A percentile compares a stretch with the other conserved stretches of the same genome.
Evolutionary conservation across 768 basidiomycete genomes (phyloP).

Genomic region (Brasilioporus rufonigricans): DNA sequence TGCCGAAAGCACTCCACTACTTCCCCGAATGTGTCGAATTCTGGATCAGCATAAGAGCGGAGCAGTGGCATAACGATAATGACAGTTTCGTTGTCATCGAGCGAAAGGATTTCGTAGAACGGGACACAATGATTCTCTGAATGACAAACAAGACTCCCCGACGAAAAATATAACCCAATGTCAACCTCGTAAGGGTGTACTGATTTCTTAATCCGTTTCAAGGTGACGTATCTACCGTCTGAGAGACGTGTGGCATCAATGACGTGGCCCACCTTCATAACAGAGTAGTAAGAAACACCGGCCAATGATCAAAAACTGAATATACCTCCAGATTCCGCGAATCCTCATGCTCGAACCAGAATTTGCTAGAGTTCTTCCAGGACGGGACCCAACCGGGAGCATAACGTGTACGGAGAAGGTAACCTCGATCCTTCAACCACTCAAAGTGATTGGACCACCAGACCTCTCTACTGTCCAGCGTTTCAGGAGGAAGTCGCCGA

Average conservation of each 20-base stretch:
- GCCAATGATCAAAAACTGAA: background rate
- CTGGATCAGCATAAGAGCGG: background rate
- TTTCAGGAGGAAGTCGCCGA: background rate
- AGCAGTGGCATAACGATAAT: conserved; percentile 8
- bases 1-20: conserved; percentile 33
- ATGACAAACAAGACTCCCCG: background rate
- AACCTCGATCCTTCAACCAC: background rate
- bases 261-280: background rate
- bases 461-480: background rate
- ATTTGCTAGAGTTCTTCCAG: too few relatives aligned
- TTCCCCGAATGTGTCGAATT: conserved; percentile 34
- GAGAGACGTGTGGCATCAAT: conserved; percentile 30
- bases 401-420: too few relatives aligned
- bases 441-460: background rate
- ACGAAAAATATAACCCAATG: conserved; percentile 27
- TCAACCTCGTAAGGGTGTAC: conserved; percentile 26
- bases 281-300: background rate
- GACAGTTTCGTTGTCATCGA: background rate
- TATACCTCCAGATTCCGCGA: background rate
- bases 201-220: conserved; percentile 25
- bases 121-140: conserved; percentile 36
- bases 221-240: conserved; percentile 27
- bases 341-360: background rate
- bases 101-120: conserved; percentile 22
- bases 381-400: too few relatives aligned